phyloP scores from a whole-genome alignment of 2,329 filamentous ascomycete genomes.

The Neospermospora avenae region DNA sequence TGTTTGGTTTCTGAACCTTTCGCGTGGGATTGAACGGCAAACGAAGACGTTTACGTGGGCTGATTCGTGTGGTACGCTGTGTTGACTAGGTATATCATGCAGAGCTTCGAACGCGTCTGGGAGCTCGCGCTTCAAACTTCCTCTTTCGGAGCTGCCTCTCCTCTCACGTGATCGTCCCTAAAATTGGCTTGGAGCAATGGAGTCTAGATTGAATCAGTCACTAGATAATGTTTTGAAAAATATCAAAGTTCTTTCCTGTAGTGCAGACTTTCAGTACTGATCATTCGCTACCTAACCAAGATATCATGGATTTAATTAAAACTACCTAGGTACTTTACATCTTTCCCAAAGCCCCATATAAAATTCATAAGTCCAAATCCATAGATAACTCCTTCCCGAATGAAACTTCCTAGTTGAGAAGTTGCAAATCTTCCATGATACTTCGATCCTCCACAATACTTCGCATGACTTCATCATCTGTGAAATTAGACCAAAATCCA shows the following conservation, averaged over 20 bases:
- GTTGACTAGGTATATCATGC: no score
- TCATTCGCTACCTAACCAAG: not conserved
- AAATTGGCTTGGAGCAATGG: no score
- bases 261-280: not conserved
- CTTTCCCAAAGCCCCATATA: not conserved
- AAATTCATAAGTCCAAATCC: not conserved
- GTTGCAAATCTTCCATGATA: conserved; percentile 33
- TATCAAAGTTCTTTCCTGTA: not conserved
- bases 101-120: not conserved
- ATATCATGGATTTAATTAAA: not conserved
- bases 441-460: conserved; percentile 33
- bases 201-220: no score
- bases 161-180: not conserved
- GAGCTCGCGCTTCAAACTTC: not conserved
- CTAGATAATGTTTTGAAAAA: no score
- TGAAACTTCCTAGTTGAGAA: conserved; percentile 18
- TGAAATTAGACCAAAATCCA: conserved; percentile 30
- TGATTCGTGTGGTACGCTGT: not conserved
- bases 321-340: conserved; percentile 3
- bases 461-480: conserved; percentile 33
- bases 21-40: not conserved
- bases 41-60: not conserved
- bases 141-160: not conserved
- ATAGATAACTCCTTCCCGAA: not conserved
- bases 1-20: not conserved